A percentile compares a stretch with the other conserved stretches of the same genome.
phyloP scores from a whole-genome alignment of 2,329 filamentous ascomycete genomes.

The Plenodomus lindquistii region DNA sequence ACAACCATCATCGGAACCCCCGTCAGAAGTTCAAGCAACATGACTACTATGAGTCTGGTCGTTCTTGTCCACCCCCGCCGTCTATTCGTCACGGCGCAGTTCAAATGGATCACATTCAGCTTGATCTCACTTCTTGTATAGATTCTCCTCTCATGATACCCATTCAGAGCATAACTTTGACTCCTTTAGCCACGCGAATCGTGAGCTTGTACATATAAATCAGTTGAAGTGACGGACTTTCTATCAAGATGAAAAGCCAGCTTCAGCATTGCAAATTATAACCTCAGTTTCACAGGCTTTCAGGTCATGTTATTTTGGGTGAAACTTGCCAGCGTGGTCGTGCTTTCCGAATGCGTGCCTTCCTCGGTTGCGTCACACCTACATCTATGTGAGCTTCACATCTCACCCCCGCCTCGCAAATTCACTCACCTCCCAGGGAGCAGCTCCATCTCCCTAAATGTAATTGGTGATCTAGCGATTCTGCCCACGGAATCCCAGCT shows the following conservation, averaged over 20 bases:
- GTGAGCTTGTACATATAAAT: too few relatives aligned
- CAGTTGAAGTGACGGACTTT: too few relatives aligned
- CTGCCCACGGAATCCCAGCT: neutral
- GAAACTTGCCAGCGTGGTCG: neutral
- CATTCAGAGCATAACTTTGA: too few relatives aligned
- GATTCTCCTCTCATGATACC: conserved; percentile 43
- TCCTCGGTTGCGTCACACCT: too few relatives aligned
- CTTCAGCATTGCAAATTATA: neutral
- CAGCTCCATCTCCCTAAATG: neutral
- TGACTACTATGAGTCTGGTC: neutral
- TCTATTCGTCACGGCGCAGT: too few relatives aligned
- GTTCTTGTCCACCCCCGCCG: too few relatives aligned
- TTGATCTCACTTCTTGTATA: neutral
- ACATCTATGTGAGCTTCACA: too few relatives aligned
- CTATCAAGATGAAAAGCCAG: too few relatives aligned
- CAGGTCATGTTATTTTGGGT: too few relatives aligned
- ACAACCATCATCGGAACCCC: neutral
- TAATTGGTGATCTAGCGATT: neutral
- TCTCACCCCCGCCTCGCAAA: neutral
- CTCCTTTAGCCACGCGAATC: too few relatives aligned
- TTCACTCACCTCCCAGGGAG: neutral
- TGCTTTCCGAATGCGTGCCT: neutral
- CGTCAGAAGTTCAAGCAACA: neutral
- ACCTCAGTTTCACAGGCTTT: neutral
- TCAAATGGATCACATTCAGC: too few relatives aligned